These are phyloP conservation scores for Tremellales sp. DNA, from an alignment of 1,284 basidiomycete genomes.

Conservation along the genomic window DNA sequence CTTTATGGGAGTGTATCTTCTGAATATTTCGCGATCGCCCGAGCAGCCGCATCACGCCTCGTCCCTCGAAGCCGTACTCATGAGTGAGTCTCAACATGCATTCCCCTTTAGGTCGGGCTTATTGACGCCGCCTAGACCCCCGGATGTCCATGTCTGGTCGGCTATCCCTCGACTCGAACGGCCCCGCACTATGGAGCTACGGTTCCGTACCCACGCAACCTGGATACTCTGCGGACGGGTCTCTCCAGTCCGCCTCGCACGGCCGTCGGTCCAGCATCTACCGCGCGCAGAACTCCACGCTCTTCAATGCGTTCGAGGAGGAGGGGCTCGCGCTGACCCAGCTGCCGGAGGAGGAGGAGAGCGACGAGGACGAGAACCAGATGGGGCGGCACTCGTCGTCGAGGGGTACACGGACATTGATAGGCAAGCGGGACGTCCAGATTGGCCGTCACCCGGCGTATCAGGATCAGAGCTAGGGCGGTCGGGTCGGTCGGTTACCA, in stretches of 20 bases:
- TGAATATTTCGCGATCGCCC: slow-evolving; percentile 73
- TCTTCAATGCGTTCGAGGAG: slow-evolving; percentile 47
- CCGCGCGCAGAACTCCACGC: slow-evolving; percentile 54
- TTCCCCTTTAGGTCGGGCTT: not conserved
- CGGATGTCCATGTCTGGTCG: slow-evolving; percentile 50
- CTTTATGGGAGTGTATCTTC: slow-evolving; percentile 86
- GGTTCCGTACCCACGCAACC: slow-evolving; percentile 33
- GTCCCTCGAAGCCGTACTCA: slow-evolving; percentile 65
- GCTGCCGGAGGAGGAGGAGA: slow-evolving; percentile 46
- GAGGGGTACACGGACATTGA: slow-evolving; percentile 13
- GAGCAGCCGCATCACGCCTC: slow-evolving; percentile 54
- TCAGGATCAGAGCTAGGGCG: slow-evolving; percentile 12
- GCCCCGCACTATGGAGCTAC: slow-evolving; percentile 35
- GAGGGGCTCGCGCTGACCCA: slow-evolving; percentile 45
- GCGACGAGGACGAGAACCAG: slow-evolving; percentile 27
- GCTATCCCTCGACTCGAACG: slow-evolving; percentile 44
- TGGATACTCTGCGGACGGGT: slow-evolving; percentile 41
- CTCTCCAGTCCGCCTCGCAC: slow-evolving; percentile 48
- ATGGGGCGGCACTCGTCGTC: slow-evolving; percentile 22
- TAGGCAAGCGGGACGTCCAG: slow-evolving; percentile 19
- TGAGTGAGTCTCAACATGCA: slow-evolving; percentile 55
- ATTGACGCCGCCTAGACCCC: slow-evolving; percentile 34
- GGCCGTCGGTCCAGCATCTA: slow-evolving; percentile 57
- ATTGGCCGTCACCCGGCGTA: slow-evolving; percentile 37
- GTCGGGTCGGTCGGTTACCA: not conserved